phyloP scores from a whole-genome alignment of 768 basidiomycete species.

The Guyanaporus albipodus region DNA sequence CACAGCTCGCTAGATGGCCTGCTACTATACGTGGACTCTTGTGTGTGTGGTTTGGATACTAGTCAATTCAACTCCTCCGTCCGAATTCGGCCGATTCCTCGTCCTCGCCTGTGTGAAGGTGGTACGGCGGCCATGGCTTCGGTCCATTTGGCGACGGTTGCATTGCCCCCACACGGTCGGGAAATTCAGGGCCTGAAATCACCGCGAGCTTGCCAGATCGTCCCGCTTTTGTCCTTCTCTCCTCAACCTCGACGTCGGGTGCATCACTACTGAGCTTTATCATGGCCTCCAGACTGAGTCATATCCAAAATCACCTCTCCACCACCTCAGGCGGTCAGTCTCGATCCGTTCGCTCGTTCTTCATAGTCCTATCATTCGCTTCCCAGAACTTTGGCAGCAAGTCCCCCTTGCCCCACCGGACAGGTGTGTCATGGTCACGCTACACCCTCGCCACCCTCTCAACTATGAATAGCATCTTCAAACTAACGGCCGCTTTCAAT shows the following conservation, averaged over 20 bases:
- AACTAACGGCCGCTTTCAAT: constrained; percentile 87
- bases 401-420: constrained; percentile 86
- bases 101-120: not conserved
- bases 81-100: constrained; percentile 2
- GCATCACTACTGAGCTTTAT: too few species aligned
- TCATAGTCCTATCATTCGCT: not conserved
- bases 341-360: constrained; percentile 6
- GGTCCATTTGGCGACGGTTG: too few species aligned
- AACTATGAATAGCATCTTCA: constrained; percentile 67
- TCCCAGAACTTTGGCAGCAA: constrained; percentile 64
- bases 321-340: constrained; percentile 55
- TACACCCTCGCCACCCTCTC: not conserved
- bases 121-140: too few species aligned
- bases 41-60: constrained; percentile 17
- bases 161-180: too few species aligned
- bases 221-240: not conserved
- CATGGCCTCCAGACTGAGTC: constrained; percentile 60
- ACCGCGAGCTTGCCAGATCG: too few species aligned
- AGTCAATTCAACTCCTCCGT: constrained; percentile 5
- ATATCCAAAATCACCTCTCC: constrained; percentile 53
- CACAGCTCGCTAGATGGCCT: constrained; percentile 14
- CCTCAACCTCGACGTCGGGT: not conserved
- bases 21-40: constrained; percentile 2
- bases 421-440: constrained; percentile 46
- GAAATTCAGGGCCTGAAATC: too few species aligned